These are phyloP conservation scores for Penicillium pulvis DNA, from an alignment of 495 filamentous ascomycete genomes.

Conservation along the genomic window DNA sequence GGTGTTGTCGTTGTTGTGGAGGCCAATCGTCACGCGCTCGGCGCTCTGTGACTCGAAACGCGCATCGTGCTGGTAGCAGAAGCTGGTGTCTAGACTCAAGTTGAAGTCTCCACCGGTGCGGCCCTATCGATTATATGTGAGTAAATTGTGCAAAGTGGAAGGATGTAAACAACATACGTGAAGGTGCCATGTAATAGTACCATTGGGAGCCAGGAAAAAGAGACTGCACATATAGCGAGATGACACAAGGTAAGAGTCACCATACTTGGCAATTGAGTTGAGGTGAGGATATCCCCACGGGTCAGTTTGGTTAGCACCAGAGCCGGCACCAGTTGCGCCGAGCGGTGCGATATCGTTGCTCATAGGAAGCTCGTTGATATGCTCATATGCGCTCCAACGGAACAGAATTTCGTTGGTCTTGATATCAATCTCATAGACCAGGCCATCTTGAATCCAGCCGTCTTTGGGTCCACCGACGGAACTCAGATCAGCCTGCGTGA, in stretches of 20 bases:
- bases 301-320: slow-evolving; percentile 17
- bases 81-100: slow-evolving; percentile 20
- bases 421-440: slow-evolving; percentile 51
- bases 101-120: slow-evolving; percentile 42
- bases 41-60: slow-evolving; percentile 21
- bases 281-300: slow-evolving; percentile 46
- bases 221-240: slow-evolving; percentile 42
- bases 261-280: slow-evolving; percentile 40
- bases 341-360: slow-evolving; percentile 17
- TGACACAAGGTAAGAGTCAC: slow-evolving; percentile 38
- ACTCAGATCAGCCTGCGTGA: slow-evolving; percentile 45
- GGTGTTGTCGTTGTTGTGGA: slow-evolving; percentile 35
- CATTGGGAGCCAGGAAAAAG: slow-evolving; percentile 31
- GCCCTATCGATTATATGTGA: slow-evolving; percentile 19
- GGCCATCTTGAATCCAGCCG: slow-evolving; percentile 53
- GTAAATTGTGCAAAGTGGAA: too few relatives aligned
- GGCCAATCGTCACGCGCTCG: slow-evolving; percentile 21
- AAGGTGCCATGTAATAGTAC: slow-evolving; percentile 39
- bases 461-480: slow-evolving; percentile 42
- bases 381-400: slow-evolving; percentile 34
- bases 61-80: slow-evolving; percentile 36
- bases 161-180: slow-evolving; percentile 26
- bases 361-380: slow-evolving; percentile 21
- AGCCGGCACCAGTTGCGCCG: slow-evolving; percentile 3
- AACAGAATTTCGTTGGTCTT: slow-evolving; percentile 42